Evolutionary conservation across 2,329 filamentous ascomycete genomes (phyloP).

Genomic region (Monosporascus cannonballus): DNA sequence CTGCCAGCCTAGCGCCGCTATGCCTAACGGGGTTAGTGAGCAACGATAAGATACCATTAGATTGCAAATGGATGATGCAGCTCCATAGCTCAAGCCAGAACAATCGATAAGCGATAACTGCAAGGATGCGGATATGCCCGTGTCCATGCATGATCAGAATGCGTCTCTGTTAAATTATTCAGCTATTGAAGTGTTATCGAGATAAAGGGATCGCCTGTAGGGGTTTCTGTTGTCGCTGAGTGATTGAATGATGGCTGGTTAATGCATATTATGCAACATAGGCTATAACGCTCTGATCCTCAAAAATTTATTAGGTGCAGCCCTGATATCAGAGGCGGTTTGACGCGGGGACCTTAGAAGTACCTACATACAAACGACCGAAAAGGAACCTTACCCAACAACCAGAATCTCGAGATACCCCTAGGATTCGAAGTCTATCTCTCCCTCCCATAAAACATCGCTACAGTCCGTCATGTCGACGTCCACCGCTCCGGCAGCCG

Average conservation of each 20-base stretch:
- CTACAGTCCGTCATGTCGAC: conserved; percentile 24
- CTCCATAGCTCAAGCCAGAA: not conserved
- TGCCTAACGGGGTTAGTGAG: not conserved
- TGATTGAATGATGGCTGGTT: not conserved
- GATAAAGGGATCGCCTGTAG: too few relatives aligned
- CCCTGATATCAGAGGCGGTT: not conserved
- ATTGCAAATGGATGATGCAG: too few relatives aligned
- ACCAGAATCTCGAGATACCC: not conserved
- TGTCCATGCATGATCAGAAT: too few relatives aligned
- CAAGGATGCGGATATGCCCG: not conserved
- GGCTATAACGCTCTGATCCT: not conserved
- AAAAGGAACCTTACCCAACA: not conserved
- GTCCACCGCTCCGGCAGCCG: conserved; percentile 34
- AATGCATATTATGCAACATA: not conserved
- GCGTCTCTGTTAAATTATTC: too few relatives aligned
- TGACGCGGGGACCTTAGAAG: not conserved
- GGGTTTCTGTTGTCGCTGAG: not conserved
- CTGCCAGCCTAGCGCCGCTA: not conserved
- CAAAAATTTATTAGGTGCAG: not conserved
- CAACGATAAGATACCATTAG: not conserved
- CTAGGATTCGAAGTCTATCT: not conserved
- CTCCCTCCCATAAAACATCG: not conserved
- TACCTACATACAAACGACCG: not conserved
- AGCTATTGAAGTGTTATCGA: too few relatives aligned
- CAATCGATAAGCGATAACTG: not conserved